Conservation (phyloP, 805 yeast species). For the Wickerhamomyces rabaulensis region DNA sequence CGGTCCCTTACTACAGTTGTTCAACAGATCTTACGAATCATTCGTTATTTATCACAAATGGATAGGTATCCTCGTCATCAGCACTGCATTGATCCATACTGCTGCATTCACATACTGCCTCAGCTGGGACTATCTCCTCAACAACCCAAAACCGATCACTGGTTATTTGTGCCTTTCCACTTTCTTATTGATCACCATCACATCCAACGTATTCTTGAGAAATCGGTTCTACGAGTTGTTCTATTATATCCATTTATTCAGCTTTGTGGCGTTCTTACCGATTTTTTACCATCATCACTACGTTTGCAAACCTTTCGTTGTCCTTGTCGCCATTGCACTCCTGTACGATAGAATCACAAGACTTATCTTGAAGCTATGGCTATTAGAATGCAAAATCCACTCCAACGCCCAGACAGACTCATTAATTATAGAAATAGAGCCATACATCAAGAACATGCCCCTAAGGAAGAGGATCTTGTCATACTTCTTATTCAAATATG, state of each 20-base stretch:
- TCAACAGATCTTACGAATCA: constrained; percentile 19
- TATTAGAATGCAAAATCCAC: constrained; percentile 9
- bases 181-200: constrained; percentile 10
- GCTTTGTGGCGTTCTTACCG: constrained; percentile 19
- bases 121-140: constrained; percentile 17
- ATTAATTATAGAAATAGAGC: constrained; percentile 12
- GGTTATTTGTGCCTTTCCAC: constrained; percentile 12
- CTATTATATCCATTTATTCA: constrained; percentile 15
- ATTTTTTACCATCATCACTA: constrained; percentile 22
- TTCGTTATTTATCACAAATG: constrained; percentile 22
- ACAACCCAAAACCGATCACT: constrained; percentile 6
- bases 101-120: constrained; percentile 14
- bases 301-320: constrained; percentile 21
- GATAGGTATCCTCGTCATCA: constrained; percentile 16
- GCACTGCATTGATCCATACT: constrained; percentile 15
- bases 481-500: constrained; percentile 5
- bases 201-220: constrained; percentile 14
- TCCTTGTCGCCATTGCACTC: constrained; percentile 11
- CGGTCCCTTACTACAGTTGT: constrained; percentile 18
- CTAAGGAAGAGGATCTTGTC: neutral
- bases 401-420: constrained; percentile 3
- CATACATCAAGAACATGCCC: constrained; percentile 1
- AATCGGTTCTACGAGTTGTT: constrained; percentile 17
- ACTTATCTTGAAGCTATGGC: constrained; percentile 13
- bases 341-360: constrained; percentile 16